phyloP scores from a whole-genome alignment of 352 stramenopile species.

The Aphanomyces invadans region DNA sequence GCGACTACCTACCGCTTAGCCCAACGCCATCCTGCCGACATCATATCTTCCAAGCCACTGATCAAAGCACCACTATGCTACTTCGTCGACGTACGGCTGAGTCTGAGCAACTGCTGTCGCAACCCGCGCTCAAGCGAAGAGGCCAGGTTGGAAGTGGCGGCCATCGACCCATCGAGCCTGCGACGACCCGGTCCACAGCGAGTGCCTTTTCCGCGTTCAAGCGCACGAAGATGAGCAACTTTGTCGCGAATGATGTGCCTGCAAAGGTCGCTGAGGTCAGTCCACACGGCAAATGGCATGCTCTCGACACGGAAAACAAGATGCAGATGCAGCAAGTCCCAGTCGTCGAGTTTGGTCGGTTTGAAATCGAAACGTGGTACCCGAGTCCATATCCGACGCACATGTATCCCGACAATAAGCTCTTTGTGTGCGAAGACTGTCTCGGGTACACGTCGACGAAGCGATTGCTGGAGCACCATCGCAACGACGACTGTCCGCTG shows the following conservation, averaged over 20 bases:
- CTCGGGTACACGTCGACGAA: constrained; percentile 21
- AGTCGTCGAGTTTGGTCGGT: constrained; percentile 25
- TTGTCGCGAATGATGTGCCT: background rate
- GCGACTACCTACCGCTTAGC: background rate
- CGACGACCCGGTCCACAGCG: background rate
- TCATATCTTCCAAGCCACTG: background rate
- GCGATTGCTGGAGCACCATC: constrained; percentile 19
- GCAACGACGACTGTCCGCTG: background rate
- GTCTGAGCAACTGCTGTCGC: background rate
- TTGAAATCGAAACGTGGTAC: constrained; percentile 41
- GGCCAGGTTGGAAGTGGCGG: background rate
- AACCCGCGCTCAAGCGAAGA: background rate
- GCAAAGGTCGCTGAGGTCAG: background rate
- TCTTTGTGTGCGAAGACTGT: constrained; percentile 22
- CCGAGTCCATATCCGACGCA: constrained; percentile 20
- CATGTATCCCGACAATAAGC: constrained; percentile 13
- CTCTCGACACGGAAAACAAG: constrained; percentile 4
- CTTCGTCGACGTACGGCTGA: background rate
- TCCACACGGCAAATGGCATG: background rate
- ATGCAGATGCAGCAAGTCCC: constrained; percentile 11
- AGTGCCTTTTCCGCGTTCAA: constrained; percentile 1
- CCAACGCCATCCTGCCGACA: background rate
- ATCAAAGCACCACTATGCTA: background rate
- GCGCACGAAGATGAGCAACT: background rate
- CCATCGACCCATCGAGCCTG: background rate